phyloP scores from a whole-genome alignment of 768 basidiomycete species.

The Xerocomus potaroensis region DNA sequence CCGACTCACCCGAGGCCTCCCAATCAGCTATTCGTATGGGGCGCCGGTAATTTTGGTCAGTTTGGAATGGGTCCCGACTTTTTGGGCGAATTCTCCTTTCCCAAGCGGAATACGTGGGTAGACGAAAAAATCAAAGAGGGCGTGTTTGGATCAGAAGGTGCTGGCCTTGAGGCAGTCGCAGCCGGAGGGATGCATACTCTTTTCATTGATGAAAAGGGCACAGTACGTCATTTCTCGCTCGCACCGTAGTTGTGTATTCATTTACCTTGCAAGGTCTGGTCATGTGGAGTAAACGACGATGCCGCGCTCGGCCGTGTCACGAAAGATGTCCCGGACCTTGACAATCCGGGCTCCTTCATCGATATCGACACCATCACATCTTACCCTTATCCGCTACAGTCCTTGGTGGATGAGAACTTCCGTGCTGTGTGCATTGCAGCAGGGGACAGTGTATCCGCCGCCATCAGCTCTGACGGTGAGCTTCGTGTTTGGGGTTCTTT shows the following conservation, averaged over 20 bases:
- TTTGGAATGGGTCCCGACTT: constrained; percentile 82
- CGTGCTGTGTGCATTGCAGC: constrained; percentile 78
- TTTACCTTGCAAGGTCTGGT: constrained; percentile 57
- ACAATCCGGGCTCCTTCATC: constrained; percentile 53
- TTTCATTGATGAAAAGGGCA: constrained; percentile 85
- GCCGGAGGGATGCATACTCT: constrained; percentile 89
- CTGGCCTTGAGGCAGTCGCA: constrained; percentile 77
- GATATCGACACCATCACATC: constrained; percentile 50
- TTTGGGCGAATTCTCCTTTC: constrained; percentile 69
- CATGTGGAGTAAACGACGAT: constrained; percentile 84
- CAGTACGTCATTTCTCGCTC: constrained; percentile 49
- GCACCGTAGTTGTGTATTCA: background rate
- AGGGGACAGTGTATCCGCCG: constrained; percentile 87
- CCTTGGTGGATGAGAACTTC: constrained; percentile 74
- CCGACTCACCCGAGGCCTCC: constrained; percentile 58
- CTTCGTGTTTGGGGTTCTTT: constrained; percentile 89
- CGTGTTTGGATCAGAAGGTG: constrained; percentile 62
- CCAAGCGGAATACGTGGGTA: constrained; percentile 73
- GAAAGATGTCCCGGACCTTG: constrained; percentile 51
- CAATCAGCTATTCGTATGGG: constrained; percentile 79
- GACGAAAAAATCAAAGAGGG: constrained; percentile 71
- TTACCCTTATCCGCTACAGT: constrained; percentile 61
- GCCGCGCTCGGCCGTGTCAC: constrained; percentile 83
- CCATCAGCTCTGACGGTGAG: constrained; percentile 74
- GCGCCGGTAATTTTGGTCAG: constrained; percentile 92